Conservation (phyloP, 352 stramenopile species). For the Globisporangium spiculum region DNA sequence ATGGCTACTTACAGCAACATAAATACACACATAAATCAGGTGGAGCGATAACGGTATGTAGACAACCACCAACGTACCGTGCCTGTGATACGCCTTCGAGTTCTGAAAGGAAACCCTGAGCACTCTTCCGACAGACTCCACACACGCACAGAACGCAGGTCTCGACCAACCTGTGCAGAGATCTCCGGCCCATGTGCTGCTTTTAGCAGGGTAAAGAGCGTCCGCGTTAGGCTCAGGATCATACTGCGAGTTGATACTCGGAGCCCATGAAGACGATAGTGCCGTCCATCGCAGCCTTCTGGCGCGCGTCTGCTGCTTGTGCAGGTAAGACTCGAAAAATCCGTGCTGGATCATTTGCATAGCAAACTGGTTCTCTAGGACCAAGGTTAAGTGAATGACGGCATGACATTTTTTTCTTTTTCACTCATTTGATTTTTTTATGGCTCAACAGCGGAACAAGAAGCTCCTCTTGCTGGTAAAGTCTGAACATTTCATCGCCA, state of each 20-base stretch:
- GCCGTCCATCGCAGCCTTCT: not conserved
- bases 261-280: not conserved
- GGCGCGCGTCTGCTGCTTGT: not conserved
- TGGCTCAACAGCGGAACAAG: too few species aligned
- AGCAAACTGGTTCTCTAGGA: not conserved
- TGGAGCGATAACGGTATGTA: not conserved
- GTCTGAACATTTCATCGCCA: too few species aligned
- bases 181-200: not conserved
- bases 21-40: not conserved
- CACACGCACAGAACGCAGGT: not conserved
- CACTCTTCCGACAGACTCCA: not conserved
- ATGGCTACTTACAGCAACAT: not conserved
- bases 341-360: not conserved
- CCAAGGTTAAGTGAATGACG: too few species aligned
- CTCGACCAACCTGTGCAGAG: not conserved
- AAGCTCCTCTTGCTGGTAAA: too few species aligned
- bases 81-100: not conserved
- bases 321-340: not conserved
- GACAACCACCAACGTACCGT: not conserved
- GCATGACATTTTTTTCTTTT: too few species aligned
- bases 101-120: not conserved
- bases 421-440: too few species aligned
- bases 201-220: not conserved
- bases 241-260: not conserved
- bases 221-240: not conserved